Evolutionary conservation across 2,329 filamentous ascomycete species (phyloP).

Genomic region (Magnaporthiopsis incrustans): DNA sequence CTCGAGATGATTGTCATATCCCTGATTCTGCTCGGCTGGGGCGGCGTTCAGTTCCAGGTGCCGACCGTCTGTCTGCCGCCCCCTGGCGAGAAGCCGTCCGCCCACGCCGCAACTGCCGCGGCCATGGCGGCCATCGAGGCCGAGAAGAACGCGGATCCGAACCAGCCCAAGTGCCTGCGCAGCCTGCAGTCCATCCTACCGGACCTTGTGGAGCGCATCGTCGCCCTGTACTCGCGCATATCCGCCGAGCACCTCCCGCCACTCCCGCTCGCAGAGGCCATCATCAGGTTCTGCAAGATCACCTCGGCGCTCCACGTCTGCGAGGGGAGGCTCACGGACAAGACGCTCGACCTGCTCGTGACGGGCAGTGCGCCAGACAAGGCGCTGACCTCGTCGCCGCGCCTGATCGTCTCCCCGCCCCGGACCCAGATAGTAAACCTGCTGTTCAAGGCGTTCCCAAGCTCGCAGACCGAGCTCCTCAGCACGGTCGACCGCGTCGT

Average conservation of each 20-base stretch:
- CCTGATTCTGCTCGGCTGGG: conserved; percentile 77
- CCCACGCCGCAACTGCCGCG: conserved; percentile 11
- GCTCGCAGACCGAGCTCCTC: conserved; percentile 56
- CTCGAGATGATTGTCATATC: conserved; percentile 80
- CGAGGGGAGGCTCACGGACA: conserved; percentile 52
- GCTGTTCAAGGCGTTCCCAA: conserved; percentile 64
- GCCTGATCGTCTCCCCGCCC: conserved; percentile 46
- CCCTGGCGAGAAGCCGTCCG: conserved; percentile 35
- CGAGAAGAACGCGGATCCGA: conserved; percentile 31
- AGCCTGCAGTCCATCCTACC: conserved; percentile 54
- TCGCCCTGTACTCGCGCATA: conserved; percentile 65
- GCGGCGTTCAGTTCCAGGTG: conserved; percentile 75
- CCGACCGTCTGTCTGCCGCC: conserved; percentile 45
- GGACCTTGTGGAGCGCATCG: conserved; percentile 66
- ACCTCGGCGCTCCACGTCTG: conserved; percentile 59
- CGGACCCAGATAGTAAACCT: conserved; percentile 57
- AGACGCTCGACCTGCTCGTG: conserved; percentile 57
- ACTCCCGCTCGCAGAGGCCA: conserved; percentile 62
- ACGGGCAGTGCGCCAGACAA: conserved; percentile 49
- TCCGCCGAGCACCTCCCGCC: conserved; percentile 64
- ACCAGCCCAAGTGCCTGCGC: conserved; percentile 45
- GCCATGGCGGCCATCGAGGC: conserved; percentile 24
- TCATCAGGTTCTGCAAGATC: conserved; percentile 65
- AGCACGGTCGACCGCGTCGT: conserved; percentile 69
- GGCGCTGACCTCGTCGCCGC: conserved; percentile 41